phyloP scores from a whole-genome alignment of 352 stramenopile species.

The Pythium monospermum region DNA sequence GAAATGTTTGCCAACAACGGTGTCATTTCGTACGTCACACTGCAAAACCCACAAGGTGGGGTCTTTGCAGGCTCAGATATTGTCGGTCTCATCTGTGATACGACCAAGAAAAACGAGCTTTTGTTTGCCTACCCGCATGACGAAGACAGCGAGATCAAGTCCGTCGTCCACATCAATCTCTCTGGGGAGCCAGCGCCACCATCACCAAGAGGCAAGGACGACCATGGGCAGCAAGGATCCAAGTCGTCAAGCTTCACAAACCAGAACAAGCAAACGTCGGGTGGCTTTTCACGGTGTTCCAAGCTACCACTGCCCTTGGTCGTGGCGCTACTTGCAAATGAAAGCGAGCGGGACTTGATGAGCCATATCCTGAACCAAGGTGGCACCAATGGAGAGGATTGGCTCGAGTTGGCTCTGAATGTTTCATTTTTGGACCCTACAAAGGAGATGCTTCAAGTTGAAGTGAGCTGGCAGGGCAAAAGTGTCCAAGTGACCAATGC shows the following conservation, averaged over 20 bases:
- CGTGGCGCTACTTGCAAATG: constrained; percentile 61
- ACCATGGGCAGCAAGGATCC: constrained; percentile 1
- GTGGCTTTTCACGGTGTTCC: constrained; percentile 29
- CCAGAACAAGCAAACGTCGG: background rate
- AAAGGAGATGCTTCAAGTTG: constrained; percentile 42
- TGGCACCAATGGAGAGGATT: constrained; percentile 25
- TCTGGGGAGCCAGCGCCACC: constrained; percentile 3
- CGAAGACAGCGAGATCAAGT: constrained; percentile 15
- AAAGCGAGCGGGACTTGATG: constrained; percentile 49
- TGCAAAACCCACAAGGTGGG: constrained; percentile 53
- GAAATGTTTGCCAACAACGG: constrained; percentile 36
- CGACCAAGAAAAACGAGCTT: constrained; percentile 16
- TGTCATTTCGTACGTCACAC: constrained; percentile 31
- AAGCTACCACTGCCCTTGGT: constrained; percentile 53
- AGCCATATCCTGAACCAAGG: constrained; percentile 32
- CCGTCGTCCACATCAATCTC: constrained; percentile 15
- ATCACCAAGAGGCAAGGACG: too few relatives aligned
- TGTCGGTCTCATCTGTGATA: constrained; percentile 31
- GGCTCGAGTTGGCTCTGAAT: constrained; percentile 61
- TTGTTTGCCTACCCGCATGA: constrained; percentile 25
- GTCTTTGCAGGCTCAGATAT: constrained; percentile 46
- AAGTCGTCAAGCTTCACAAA: background rate
- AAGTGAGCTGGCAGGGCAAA: constrained; percentile 47
- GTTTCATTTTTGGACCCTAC: constrained; percentile 40
- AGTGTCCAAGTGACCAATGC: constrained; percentile 48